Evolutionary conservation across 345 rosid species (phyloP), one percentile per base, ranked within the genome.

Genomic region (Jatropha curcas): DNA sequence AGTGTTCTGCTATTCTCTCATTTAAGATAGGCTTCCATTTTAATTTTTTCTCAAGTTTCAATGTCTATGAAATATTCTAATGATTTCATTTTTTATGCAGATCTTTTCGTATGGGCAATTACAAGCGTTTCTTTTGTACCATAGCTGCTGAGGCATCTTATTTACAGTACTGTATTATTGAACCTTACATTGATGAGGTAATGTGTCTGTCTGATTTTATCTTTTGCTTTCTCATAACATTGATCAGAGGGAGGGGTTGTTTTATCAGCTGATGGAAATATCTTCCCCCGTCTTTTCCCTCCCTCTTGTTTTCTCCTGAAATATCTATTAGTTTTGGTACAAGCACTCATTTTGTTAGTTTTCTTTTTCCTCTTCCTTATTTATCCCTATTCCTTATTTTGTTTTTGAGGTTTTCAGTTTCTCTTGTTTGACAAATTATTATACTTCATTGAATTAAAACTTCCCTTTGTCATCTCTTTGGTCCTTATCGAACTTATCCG

Each of bases 131-230:
- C 75, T 81, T 94, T 31, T 68, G 43, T 43, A 77, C 84, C 56
- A 76, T 81, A 71, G 87, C 88, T 78, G 83, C 88, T 28, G 89
- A 92, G 73, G 97, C 93, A 61, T 89, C 98, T 20, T 82, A 86
- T 85, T 78, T 92, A 52, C 98, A 94, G 80, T 92, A 82, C 60
- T 92, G 88, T 82, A 84, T 84, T 79, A 80, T 91, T 55, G 96
- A 89, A 69, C 87, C 88, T 58, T 80, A 80, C 74, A 79, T 94
- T 20, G 82, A 78, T 66, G 83, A 92, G 96, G 98, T 91, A 55
- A 61, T 35, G 2, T 43, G n/a, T 56, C 30, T 14, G 2, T 68
- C 3, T 7, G 28, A 24, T 56, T 22, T 74, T 2, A 43, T 2
- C 25, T 6, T 61, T 22, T 53, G 20, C 22, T 3, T 33, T 43